Evolutionary conservation across 306 rosid genomes (phyloP).

Genomic region (Vigna unguiculata): DNA sequence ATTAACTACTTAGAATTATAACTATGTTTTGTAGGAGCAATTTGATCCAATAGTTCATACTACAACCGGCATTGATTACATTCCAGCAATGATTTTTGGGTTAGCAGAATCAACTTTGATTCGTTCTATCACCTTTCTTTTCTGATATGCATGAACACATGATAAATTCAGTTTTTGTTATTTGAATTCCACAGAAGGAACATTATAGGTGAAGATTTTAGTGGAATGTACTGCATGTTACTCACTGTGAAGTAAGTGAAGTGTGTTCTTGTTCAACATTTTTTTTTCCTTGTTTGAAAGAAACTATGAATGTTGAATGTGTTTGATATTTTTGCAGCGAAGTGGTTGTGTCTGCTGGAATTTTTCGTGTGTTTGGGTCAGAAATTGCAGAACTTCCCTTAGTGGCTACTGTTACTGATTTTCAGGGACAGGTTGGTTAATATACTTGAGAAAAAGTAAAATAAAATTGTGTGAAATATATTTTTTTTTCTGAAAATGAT

Average conservation of each 20-base stretch:
- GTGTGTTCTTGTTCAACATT: not conserved
- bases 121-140: not conserved
- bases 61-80: conserved; percentile 62
- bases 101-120: conserved; percentile 41
- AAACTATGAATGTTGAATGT: conserved; percentile 1
- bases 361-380: conserved; percentile 77
- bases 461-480: too few relatives aligned
- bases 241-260: conserved; percentile 73
- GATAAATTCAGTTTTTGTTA: not conserved
- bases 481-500: not conserved
- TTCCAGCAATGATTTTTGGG: conserved; percentile 81
- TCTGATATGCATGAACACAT: not conserved
- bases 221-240: conserved; percentile 82
- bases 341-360: conserved; percentile 67
- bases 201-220: conserved; percentile 66
- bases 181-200: conserved; percentile 56
- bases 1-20: not conserved
- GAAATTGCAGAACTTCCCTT: conserved; percentile 93
- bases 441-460: not conserved
- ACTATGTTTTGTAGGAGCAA: conserved; percentile 54
- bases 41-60: conserved; percentile 80
- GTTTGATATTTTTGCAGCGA: conserved; percentile 50
- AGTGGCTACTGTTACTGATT: conserved; percentile 67
- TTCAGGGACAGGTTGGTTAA: conserved; percentile 73
- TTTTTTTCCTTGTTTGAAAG: not conserved